These are phyloP conservation scores for Eudorina sp. DNA, from an alignment of 139 green algal genomes.

Conservation along the genomic window DNA sequence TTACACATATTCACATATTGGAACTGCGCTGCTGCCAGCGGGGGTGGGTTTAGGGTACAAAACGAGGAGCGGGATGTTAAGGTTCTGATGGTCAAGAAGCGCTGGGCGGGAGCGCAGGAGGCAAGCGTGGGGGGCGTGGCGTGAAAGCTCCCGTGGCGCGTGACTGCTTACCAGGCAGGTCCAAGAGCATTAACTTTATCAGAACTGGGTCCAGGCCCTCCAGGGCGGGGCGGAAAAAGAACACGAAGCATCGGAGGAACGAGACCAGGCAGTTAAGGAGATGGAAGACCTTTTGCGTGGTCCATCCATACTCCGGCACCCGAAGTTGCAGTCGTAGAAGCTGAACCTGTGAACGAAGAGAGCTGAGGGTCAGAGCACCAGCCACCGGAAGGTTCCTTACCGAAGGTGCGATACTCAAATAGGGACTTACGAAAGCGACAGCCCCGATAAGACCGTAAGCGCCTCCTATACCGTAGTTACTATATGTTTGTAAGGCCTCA, in stretches of 20 bases:
- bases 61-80: too few relatives aligned
- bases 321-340: constrained; percentile 92
- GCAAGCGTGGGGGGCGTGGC: too few relatives aligned
- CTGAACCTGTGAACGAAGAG: constrained; percentile 75
- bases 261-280: constrained; percentile 95
- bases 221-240: constrained; percentile 79
- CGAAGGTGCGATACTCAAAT: too few relatives aligned
- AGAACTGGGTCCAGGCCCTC: constrained; percentile 66
- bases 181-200: constrained; percentile 82
- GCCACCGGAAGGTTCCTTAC: too few relatives aligned
- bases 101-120: too few relatives aligned
- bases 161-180: constrained; percentile 87
- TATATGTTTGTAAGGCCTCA: constrained; percentile 56
- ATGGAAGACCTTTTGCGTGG: constrained; percentile 99
- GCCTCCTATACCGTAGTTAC: constrained; percentile 73
- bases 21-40: too few relatives aligned
- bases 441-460: constrained; percentile 77
- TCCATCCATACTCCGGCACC: constrained; percentile 98
- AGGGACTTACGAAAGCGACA: constrained; percentile 77
- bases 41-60: too few relatives aligned
- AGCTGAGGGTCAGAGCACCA: not conserved
- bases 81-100: too few relatives aligned
- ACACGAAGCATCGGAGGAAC: constrained; percentile 81
- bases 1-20: too few relatives aligned
- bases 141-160: too few relatives aligned